Evolutionary conservation across 805 yeast genomes (phyloP).

Genomic region (Wickerhamiella parazyma): DNA sequence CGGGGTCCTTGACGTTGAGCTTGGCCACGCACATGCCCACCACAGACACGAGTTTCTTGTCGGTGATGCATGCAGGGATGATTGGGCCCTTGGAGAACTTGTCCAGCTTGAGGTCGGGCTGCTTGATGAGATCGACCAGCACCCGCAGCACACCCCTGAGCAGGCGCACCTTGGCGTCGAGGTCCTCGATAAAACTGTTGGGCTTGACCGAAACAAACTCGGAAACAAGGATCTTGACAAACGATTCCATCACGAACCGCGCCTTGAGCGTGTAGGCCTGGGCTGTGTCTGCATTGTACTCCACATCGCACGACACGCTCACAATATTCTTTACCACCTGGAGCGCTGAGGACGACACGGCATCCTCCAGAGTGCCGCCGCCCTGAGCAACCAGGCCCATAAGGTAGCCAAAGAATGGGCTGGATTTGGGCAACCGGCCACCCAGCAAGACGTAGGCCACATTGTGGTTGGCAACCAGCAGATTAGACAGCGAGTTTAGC

Average conservation of each 20-base stretch:
- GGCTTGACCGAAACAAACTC: slow-evolving; percentile 6
- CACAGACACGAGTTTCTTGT: background rate
- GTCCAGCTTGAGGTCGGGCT: background rate
- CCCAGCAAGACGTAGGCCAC: background rate
- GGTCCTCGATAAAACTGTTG: background rate
- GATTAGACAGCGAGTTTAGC: background rate
- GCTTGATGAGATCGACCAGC: background rate
- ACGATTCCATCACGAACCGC: background rate
- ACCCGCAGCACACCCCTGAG: background rate
- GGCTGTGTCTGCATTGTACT: background rate
- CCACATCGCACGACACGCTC: background rate
- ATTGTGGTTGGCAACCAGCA: background rate
- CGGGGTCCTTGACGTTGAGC: background rate
- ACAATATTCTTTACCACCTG: background rate
- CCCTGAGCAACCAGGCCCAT: background rate
- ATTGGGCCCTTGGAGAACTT: slow-evolving; percentile 3
- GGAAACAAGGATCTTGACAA: background rate
- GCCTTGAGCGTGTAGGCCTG: slow-evolving; percentile 1
- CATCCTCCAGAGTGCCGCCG: background rate
- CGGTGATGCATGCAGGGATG: slow-evolving; percentile 2
- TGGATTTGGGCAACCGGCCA: background rate
- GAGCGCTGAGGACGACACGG: background rate
- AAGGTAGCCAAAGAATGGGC: background rate
- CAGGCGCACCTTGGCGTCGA: background rate
- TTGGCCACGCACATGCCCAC: slow-evolving; percentile 1